Evolutionary conservation across 2,329 filamentous ascomycete genomes (phyloP).

Genomic region (Aureobasidium sp.): DNA sequence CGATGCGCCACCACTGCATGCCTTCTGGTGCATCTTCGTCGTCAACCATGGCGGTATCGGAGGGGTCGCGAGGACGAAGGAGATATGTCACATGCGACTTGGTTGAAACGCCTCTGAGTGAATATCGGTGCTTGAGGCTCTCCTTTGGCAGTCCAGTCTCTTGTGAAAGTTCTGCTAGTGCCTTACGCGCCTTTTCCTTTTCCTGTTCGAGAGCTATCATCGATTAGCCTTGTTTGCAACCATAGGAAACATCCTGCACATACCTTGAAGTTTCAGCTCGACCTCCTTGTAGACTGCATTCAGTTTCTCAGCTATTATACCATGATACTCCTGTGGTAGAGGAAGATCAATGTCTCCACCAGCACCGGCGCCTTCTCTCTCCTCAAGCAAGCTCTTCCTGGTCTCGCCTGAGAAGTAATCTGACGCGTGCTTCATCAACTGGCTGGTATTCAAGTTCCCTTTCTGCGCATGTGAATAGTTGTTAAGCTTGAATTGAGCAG

Average conservation of each 20-base stretch:
- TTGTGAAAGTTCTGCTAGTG: slow-evolving; percentile 25
- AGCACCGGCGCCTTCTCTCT: slow-evolving; percentile 18
- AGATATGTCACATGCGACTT: slow-evolving; percentile 52
- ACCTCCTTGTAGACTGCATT: slow-evolving; percentile 30
- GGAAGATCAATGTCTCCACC: slow-evolving; percentile 17
- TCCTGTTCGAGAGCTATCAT: slow-evolving; percentile 21
- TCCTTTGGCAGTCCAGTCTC: slow-evolving; percentile 16
- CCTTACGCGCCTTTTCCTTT: slow-evolving; percentile 27
- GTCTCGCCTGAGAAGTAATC: slow-evolving; percentile 28
- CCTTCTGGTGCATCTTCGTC: slow-evolving; percentile 29
- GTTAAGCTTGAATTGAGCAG: slow-evolving; percentile 31
- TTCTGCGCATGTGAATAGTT: slow-evolving; percentile 23
- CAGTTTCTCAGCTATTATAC: slow-evolving; percentile 26
- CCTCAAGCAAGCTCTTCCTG: slow-evolving; percentile 18
- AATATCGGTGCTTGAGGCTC: slow-evolving; percentile 43
- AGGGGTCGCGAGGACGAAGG: slow-evolving; percentile 34
- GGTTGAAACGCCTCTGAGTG: slow-evolving; percentile 52
- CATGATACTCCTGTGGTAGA: slow-evolving; percentile 21
- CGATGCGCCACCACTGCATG: slow-evolving; percentile 52
- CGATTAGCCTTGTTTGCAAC: not conserved
- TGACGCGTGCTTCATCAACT: slow-evolving; percentile 22
- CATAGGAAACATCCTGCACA: too few relatives aligned
- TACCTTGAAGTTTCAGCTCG: slow-evolving; percentile 25
- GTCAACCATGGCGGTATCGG: slow-evolving; percentile 23
- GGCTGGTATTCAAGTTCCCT: not conserved